Percentiles rank a stretch among this genome's conserved stretches.
These are phyloP conservation scores for Phytophthora hibernalis DNA, from an alignment of 352 stramenopile species.

Conservation along the genomic window DNA sequence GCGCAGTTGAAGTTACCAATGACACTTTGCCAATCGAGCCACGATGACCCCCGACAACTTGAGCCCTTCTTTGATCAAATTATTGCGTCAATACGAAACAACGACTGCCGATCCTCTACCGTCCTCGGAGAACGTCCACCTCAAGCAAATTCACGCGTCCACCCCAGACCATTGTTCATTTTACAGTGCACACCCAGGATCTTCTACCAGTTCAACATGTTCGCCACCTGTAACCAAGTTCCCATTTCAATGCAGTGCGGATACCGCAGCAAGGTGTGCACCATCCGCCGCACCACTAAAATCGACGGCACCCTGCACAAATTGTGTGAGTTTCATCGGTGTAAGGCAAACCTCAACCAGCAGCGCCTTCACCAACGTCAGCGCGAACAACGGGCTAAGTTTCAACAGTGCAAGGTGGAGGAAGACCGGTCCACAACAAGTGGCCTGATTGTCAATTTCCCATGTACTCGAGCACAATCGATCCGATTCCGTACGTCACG, in stretches of 20 bases:
- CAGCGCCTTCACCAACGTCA: constrained; percentile 50
- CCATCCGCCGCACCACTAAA: constrained; percentile 52
- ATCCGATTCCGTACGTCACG: constrained; percentile 6
- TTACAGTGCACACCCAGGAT: background rate
- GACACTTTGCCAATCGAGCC: too few relatives aligned
- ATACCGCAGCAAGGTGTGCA: constrained; percentile 69
- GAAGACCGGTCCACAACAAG: background rate
- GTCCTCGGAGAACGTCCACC: background rate
- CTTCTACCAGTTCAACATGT: constrained; percentile 1
- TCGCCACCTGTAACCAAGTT: constrained; percentile 10
- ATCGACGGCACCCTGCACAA: constrained; percentile 59
- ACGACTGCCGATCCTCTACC: too few relatives aligned
- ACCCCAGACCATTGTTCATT: background rate
- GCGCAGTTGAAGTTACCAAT: too few relatives aligned
- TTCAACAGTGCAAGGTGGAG: background rate
- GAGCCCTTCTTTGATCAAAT: too few relatives aligned
- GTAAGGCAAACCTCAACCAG: constrained; percentile 67
- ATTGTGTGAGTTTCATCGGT: constrained; percentile 64
- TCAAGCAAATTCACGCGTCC: background rate
- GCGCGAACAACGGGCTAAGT: constrained; percentile 20
- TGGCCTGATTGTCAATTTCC: background rate
- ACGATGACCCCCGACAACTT: too few relatives aligned
- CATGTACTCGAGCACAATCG: background rate
- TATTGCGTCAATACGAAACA: too few relatives aligned
- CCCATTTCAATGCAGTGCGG: constrained; percentile 27